Conservation (phyloP, 176 grass and related monocot species). For the Saccharum spontaneum region DNA sequence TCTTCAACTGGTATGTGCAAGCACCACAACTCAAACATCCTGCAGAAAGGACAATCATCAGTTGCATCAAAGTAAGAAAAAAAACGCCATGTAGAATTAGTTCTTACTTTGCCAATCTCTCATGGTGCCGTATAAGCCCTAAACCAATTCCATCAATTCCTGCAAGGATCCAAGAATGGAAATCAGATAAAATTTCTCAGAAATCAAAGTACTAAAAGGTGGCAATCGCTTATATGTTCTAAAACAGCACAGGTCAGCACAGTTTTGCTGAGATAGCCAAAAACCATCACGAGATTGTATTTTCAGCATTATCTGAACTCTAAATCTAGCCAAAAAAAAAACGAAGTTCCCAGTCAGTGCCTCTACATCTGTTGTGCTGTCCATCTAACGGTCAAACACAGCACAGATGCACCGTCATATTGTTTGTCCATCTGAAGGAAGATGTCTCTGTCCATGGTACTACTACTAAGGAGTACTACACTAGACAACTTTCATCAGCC, state of each 20-base stretch:
- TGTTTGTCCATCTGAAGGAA: neutral
- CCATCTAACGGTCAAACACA: neutral
- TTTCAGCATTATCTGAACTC: neutral
- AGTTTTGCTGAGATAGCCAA: neutral
- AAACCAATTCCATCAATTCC: conserved; percentile 85
- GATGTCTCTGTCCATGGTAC: neutral
- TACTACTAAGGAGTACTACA: neutral
- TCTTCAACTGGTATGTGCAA: conserved; percentile 87
- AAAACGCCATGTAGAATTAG: neutral
- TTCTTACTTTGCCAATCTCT: conserved; percentile 72
- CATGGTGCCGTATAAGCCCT: conserved; percentile 70
- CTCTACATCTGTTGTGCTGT: neutral
- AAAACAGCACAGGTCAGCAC: neutral
- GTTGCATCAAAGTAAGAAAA: neutral
- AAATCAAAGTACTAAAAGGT: neutral
- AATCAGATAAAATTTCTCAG: neutral
- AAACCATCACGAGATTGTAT: neutral
- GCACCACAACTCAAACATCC: conserved; percentile 93
- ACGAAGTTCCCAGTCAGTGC: neutral
- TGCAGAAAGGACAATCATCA: conserved; percentile 1
- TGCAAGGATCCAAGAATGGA: conserved; percentile 25
- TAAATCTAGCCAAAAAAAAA: neutral
- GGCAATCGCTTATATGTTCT: neutral
- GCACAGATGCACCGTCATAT: neutral
- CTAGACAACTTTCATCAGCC: neutral